A percentile compares a stretch with the other conserved stretches of the same genome.
Conservation (phyloP, 2,329 filamentous ascomycete genomes). For the Colletotrichum coccodes region DNA sequence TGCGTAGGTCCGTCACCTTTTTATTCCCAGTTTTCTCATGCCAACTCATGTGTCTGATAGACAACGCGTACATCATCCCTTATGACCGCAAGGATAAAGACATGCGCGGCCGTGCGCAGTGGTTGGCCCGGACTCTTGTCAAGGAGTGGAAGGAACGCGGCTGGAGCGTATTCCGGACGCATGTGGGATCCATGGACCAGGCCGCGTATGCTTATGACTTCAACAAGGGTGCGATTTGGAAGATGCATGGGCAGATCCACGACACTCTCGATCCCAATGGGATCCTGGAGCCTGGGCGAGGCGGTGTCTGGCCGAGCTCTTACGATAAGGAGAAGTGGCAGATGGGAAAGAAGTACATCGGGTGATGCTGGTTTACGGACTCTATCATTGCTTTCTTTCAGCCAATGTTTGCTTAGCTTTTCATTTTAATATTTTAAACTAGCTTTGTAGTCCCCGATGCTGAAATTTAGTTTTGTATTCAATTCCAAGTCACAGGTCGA, state of each 20-base stretch:
- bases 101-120: conserved; percentile 43
- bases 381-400: no score
- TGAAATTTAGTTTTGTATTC: no score
- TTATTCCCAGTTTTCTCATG: no score
- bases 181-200: conserved; percentile 57
- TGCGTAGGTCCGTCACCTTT: no score
- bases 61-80: conserved; percentile 61
- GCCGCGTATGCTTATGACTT: conserved; percentile 56
- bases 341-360: conserved; percentile 28
- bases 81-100: conserved; percentile 57
- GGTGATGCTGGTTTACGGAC: no score
- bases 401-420: no score
- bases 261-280: conserved; percentile 54
- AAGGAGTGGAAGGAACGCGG: conserved; percentile 52
- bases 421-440: no score
- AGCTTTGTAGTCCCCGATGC: no score
- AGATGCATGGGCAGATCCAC: conserved; percentile 55
- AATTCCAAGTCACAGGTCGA: no score
- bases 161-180: conserved; percentile 58
- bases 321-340: conserved; percentile 28
- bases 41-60: no score
- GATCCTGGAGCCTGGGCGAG: conserved; percentile 47
- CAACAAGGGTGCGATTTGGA: conserved; percentile 52
- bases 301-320: conserved; percentile 46
- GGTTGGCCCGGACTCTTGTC: conserved; percentile 46